A percentile compares a stretch with the other conserved stretches of the same genome.
These are phyloP conservation scores for Neolentinus lepideus DNA, from an alignment of 1,284 basidiomycete genomes.

Conservation along the genomic window DNA sequence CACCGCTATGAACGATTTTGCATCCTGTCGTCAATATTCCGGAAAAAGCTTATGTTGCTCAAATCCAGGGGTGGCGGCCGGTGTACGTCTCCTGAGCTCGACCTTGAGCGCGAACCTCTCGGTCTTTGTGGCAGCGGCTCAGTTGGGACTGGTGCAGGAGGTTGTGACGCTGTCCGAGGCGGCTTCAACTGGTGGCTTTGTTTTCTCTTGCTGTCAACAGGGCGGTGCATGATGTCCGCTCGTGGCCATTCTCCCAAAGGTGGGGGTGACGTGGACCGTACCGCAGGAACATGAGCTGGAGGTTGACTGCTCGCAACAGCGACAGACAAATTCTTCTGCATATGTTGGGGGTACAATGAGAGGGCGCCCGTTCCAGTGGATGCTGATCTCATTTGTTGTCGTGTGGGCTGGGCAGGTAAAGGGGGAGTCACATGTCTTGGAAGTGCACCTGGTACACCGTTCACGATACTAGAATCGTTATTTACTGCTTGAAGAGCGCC, in stretches of 20 bases:
- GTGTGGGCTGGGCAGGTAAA: neutral
- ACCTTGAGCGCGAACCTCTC: slow-evolving; percentile 30
- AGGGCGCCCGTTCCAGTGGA: neutral
- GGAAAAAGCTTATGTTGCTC: slow-evolving; percentile 16
- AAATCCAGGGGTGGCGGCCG: slow-evolving; percentile 28
- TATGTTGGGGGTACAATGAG: neutral
- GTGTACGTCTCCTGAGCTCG: slow-evolving; percentile 21
- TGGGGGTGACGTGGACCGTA: neutral
- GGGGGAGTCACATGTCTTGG: no score
- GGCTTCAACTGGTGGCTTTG: neutral
- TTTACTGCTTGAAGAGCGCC: neutral
- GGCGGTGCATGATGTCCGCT: neutral
- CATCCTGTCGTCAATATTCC: slow-evolving; percentile 5
- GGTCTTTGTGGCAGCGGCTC: slow-evolving; percentile 4
- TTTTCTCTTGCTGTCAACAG: neutral
- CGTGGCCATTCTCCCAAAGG: slow-evolving; percentile 1
- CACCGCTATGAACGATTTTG: neutral
- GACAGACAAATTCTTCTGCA: neutral
- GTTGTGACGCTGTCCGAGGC: neutral
- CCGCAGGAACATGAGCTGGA: neutral
- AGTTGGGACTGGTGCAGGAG: neutral
- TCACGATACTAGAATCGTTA: neutral
- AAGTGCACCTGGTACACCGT: no score
- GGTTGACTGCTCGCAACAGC: neutral
- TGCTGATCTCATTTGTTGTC: neutral